Conservation (phyloP, 148 eudicot species). For the Euryodendron excelsum region DNA sequence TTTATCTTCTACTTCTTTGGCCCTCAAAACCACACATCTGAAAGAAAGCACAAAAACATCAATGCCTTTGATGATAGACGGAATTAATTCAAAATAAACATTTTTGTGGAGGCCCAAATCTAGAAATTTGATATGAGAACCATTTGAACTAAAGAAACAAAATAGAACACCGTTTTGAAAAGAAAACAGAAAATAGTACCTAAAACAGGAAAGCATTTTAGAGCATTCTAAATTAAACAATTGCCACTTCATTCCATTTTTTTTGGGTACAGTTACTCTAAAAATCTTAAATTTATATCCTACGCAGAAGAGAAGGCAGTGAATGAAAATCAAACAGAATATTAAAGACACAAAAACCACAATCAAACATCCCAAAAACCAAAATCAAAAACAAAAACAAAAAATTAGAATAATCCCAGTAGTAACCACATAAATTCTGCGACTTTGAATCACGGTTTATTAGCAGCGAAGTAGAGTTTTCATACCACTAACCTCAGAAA, state of each 20-base stretch:
- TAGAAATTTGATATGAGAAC: neutral
- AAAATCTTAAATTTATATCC: too few relatives aligned
- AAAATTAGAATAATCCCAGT: neutral
- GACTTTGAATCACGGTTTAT: neutral
- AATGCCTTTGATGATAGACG: neutral
- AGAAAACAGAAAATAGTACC: neutral
- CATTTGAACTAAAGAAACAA: neutral
- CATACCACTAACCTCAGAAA: neutral
- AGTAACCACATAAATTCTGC: neutral
- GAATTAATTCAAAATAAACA: neutral
- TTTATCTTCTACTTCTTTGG: conserved; percentile 73
- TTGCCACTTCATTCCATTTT: too few relatives aligned
- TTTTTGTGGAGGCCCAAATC: neutral
- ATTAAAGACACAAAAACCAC: neutral
- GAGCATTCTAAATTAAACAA: neutral
- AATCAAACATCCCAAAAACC: neutral
- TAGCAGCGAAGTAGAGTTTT: neutral
- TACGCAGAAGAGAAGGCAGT: neutral
- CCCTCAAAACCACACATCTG: conserved; percentile 75
- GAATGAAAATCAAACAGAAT: neutral
- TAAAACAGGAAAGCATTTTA: neutral
- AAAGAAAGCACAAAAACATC: conserved; percentile 6
- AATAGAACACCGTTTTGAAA: conserved; percentile 57
- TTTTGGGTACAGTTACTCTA: too few relatives aligned
- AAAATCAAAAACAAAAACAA: too few relatives aligned